Percentiles rank a stretch among this genome's conserved stretches.
Evolutionary conservation across 176 grass and related monocot species (phyloP).

Genomic region (Cocos nucifera): DNA sequence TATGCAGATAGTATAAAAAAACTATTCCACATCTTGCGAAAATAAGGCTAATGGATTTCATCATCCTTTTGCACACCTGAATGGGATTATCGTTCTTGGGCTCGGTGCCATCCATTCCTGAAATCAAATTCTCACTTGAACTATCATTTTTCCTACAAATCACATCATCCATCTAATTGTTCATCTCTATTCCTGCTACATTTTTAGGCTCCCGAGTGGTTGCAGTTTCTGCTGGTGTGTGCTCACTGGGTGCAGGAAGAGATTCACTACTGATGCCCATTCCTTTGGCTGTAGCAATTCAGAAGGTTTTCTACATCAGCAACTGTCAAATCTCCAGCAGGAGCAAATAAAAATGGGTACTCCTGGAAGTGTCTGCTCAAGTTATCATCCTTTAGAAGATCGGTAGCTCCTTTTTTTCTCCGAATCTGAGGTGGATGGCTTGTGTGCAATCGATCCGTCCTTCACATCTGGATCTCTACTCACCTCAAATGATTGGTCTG

Average conservation of each 20-base stretch:
- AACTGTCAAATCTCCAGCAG: conserved; percentile 78
- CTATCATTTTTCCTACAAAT: conserved; percentile 22
- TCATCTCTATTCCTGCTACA: conserved; percentile 15
- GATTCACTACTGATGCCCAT: conserved; percentile 35
- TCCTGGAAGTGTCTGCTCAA: conserved; percentile 60
- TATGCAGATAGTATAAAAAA: too few relatives aligned
- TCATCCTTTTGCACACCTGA: neutral
- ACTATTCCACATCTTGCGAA: too few relatives aligned
- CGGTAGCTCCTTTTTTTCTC: conserved; percentile 64
- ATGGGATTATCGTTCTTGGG: too few relatives aligned
- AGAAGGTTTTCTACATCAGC: conserved; percentile 83
- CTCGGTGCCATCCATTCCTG: conserved; percentile 15
- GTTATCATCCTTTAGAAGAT: conserved; percentile 72
- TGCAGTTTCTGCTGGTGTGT: conserved; percentile 24
- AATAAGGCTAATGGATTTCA: neutral
- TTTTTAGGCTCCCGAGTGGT: conserved; percentile 28
- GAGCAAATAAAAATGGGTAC: conserved; percentile 73
- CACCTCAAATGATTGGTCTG: conserved; percentile 29
- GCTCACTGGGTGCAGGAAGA: conserved; percentile 8
- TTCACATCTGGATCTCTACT: conserved; percentile 36
- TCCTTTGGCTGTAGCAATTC: conserved; percentile 81
- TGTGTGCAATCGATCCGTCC: conserved; percentile 24
- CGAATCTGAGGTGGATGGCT: conserved; percentile 42
- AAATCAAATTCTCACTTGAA: conserved; percentile 22
- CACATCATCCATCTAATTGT: conserved; percentile 12